Base-by-base conservation (phyloP, 2,329 filamentous ascomycete genomes). In the Claviceps fusiformis region DNA sequence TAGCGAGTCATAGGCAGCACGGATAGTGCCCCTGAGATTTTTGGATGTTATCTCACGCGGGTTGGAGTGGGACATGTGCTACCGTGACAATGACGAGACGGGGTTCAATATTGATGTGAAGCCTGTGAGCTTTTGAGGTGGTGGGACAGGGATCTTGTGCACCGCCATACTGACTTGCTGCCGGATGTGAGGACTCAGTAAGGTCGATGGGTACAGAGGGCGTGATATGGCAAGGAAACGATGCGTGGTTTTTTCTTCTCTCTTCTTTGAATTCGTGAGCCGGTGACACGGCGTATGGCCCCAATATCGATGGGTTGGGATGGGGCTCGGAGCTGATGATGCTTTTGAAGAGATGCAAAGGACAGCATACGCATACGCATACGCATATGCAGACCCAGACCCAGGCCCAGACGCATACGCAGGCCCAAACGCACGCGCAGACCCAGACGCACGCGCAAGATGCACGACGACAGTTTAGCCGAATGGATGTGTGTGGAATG, bases 21-120 rank as follows among this genome's bases (percentile, higher is more conserved):
- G 19, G 59, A 57, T 1, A 72, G 74, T 2, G 73, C 69, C 1
- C 87, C 87, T 63, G 69, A 79, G 46, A 33, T 7, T 31, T 77
- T 87, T 0, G 85, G 84, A 0, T 76, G 75, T 50, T 87, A 88
- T 71, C 83, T 37, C 82, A 0, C 69, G 60, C 29, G 77, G 75
- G 0, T 70, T 70, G 17, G 74, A 71, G 19, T 88, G 82, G 82
- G 83, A 87, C 66, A 87, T 88, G 85, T 56, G 47, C 47, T 47
- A 51, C 31, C 29, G 31, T 48, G 44, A 50, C 35, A 13, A 53
- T 48, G 55, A 49, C 19, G 24, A 54, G 35, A 50, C 29, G 50
- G 19, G 19, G 3, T 49, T 55, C 2, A 50, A 17, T 1, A 61
- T 61, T 39, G 44, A 24, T 10, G 19, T 10, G 44, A 43, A 27